These are phyloP conservation scores for Annulohypoxylon nitens DNA, from an alignment of 495 filamentous ascomycete species.

Conservation along the genomic window DNA sequence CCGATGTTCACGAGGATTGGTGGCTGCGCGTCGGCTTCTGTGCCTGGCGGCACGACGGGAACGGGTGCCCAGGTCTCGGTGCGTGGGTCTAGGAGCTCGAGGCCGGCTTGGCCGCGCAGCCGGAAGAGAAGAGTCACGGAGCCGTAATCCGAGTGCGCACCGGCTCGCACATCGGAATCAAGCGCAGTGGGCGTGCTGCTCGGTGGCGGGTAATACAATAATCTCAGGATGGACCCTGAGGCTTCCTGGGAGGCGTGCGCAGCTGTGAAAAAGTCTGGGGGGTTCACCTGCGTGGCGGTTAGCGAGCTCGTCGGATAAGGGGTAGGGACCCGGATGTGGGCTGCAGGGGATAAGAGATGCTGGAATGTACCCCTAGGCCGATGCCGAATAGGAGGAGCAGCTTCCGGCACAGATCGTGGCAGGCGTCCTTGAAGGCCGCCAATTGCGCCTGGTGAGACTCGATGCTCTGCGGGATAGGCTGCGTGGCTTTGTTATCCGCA, in stretches of 20 bases:
- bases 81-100: conserved; percentile 82
- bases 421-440: conserved; percentile 72
- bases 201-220: conserved; percentile 81
- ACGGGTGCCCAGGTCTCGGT: conserved; percentile 69
- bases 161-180: conserved; percentile 80
- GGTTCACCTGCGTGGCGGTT: conserved; percentile 52
- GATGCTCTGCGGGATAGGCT: conserved; percentile 81
- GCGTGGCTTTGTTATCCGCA: conserved; percentile 75
- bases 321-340: background rate
- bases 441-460: conserved; percentile 70
- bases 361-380: conserved; percentile 70
- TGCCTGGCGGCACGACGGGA: conserved; percentile 68
- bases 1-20: conserved; percentile 95
- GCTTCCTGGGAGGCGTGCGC: conserved; percentile 72
- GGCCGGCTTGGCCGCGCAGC: conserved; percentile 81
- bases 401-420: conserved; percentile 78
- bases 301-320: conserved; percentile 11
- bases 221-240: conserved; percentile 82
- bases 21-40: conserved; percentile 67
- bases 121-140: conserved; percentile 91
- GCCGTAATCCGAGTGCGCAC: conserved; percentile 92
- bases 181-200: conserved; percentile 77
- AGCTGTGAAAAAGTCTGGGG: conserved; percentile 76
- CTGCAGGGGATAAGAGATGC: background rate
- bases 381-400: conserved; percentile 81